Evolutionary conservation across 169 alveolate species (phyloP), one percentile per base, ranked within the genome.

Genomic region (Babesia divergens): DNA sequence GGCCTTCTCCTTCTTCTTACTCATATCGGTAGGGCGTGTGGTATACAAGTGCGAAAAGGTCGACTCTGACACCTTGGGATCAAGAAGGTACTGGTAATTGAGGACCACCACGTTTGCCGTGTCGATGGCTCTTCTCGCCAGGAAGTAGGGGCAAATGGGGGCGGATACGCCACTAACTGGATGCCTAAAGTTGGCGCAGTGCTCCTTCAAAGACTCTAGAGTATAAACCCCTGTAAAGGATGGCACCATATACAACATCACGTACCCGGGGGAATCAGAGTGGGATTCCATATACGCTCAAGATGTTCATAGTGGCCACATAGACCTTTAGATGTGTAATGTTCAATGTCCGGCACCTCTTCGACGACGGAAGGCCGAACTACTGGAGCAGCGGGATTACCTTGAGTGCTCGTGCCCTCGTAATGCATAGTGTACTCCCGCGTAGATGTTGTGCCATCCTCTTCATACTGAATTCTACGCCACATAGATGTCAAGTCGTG

Each of bases 41-140:
- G 86, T 31, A 46, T 51, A 66, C 29, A 82, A 69, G 58, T 84
- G 77, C 32, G 76, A 50, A 55, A 69, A 76, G 49, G 86, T 64
- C 50, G 90, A 81, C 60, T 88, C 91, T 4, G 98, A 87, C n/a
- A 97, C 98, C 64, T 95, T 92, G 9, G 99, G 99, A 81, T 96
- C 99, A 46, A 97, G 83, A 71, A 96, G 75, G 83, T 95, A 96
- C 74, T 97, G 97, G 79, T 97, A 97, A 62, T 96, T 96, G 74
- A 94, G 93, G 26, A 96, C 99, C 6, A 97, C 94, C 16, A 97
- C 96, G 65, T 95, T 94, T 11, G 99, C 97, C 42, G 83, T 76
- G 55, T 94, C 96, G 0, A 96, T 76, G 26, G 96, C 85, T 22
- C 95, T 90, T 60, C 98, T 90, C n/a, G 99, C 97, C 31, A 94